Evolutionary conservation across 768 basidiomycete genomes (phyloP).

Genomic region (Pulveroboletus sp.): DNA sequence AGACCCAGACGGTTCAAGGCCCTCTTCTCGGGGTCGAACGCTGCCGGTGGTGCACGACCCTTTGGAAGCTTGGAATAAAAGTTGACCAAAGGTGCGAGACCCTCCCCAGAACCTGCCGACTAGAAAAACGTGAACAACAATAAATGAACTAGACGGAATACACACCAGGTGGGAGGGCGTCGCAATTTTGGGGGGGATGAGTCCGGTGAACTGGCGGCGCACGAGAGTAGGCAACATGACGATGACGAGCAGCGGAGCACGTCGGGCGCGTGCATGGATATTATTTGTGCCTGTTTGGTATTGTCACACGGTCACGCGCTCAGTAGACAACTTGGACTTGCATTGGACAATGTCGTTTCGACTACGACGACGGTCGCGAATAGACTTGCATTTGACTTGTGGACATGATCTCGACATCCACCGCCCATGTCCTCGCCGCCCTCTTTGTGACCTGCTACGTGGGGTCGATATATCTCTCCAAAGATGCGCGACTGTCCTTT

Average conservation of each 20-base stretch:
- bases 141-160: background rate
- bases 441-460: slow-evolving; percentile 71
- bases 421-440: slow-evolving; percentile 55
- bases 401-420: slow-evolving; percentile 27
- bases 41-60: slow-evolving; percentile 63
- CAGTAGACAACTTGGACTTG: no score
- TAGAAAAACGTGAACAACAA: slow-evolving; percentile 36
- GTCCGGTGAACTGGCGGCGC: slow-evolving; percentile 78
- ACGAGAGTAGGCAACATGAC: slow-evolving; percentile 81
- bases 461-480: slow-evolving; percentile 77
- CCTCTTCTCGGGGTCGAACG: slow-evolving; percentile 78
- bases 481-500: slow-evolving; percentile 57
- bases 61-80: slow-evolving; percentile 98
- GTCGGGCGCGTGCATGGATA: slow-evolving; percentile 13
- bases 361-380: slow-evolving; percentile 7
- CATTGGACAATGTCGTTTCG: slow-evolving; percentile 1
- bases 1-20: slow-evolving; percentile 54
- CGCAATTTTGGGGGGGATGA: slow-evolving; percentile 95
- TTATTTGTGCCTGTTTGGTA: slow-evolving; percentile 17
- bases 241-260: slow-evolving; percentile 19
- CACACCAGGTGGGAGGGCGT: slow-evolving; percentile 82
- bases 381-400: slow-evolving; percentile 2
- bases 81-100: slow-evolving; percentile 82
- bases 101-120: slow-evolving; percentile 80
- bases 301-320: slow-evolving; percentile 17